Percentiles rank a stretch among this genome's conserved stretches.
These are phyloP conservation scores for Teunomyces pallodes DNA, from an alignment of 805 yeast genomes.

Conservation along the genomic window DNA sequence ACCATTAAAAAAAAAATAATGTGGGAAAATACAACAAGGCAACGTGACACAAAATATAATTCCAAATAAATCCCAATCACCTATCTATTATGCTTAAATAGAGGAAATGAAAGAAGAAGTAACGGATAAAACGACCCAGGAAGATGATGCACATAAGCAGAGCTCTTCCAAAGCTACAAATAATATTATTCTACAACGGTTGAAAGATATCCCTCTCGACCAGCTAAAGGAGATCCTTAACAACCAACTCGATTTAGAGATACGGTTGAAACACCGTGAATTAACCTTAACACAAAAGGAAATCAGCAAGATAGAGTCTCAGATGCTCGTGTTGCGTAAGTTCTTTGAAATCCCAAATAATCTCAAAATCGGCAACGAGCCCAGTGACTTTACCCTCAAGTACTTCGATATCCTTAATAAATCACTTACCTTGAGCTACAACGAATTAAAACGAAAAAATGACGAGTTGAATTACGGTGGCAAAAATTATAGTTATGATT, in stretches of 20 bases:
- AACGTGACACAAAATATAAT: background rate
- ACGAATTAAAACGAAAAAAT: slow-evolving; percentile 16
- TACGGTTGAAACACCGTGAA: slow-evolving; percentile 59
- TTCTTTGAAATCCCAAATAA: slow-evolving; percentile 42
- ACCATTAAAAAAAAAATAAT: background rate
- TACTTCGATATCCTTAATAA: slow-evolving; percentile 38
- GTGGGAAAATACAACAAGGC: background rate
- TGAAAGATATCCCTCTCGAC: slow-evolving; percentile 14
- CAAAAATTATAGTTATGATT: slow-evolving; percentile 4
- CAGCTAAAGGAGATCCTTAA: slow-evolving; percentile 34
- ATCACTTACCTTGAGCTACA: slow-evolving; percentile 32
- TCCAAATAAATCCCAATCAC: background rate
- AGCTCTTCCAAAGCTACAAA: background rate
- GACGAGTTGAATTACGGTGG: background rate
- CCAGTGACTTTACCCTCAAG: slow-evolving; percentile 43
- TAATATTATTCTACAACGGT: slow-evolving; percentile 4
- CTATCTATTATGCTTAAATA: background rate
- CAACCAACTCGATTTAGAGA: slow-evolving; percentile 57
- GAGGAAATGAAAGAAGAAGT: background rate
- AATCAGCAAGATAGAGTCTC: slow-evolving; percentile 55
- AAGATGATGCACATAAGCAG: background rate
- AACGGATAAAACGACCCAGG: background rate
- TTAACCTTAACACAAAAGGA: slow-evolving; percentile 49
- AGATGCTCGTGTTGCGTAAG: slow-evolving; percentile 50
- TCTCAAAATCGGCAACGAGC: slow-evolving; percentile 40